Conservation (phyloP, 768 basidiomycete genomes). For the Grammothele lineata region DNA sequence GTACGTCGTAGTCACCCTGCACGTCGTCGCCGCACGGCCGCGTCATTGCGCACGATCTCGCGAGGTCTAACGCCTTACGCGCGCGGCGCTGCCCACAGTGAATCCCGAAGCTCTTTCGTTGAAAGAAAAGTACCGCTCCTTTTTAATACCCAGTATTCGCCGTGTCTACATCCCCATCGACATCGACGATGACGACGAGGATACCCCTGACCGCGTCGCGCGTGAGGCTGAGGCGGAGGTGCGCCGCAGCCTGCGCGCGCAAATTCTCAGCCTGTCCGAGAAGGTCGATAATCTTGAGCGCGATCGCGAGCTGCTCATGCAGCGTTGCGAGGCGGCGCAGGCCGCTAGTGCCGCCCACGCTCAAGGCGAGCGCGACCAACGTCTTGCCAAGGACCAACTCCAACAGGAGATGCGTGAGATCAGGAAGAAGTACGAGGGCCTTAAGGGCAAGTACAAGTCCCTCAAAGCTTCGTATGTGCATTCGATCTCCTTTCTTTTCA, state of each 20-base stretch:
- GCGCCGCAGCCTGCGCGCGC: slow-evolving; percentile 21
- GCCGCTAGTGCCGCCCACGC: slow-evolving; percentile 29
- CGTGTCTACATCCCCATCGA: slow-evolving; percentile 41
- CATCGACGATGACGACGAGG: slow-evolving; percentile 17
- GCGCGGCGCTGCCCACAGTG: no score
- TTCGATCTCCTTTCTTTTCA: no score
- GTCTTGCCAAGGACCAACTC: slow-evolving; percentile 18
- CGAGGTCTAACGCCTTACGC: no score
- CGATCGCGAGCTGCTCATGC: slow-evolving; percentile 41
- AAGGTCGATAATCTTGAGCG: slow-evolving; percentile 34
- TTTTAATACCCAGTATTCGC: slow-evolving; percentile 41
- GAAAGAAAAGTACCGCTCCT: slow-evolving; percentile 46
- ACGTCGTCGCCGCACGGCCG: no score
- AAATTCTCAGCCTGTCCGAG: slow-evolving; percentile 34
- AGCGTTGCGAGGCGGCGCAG: slow-evolving; percentile 39
- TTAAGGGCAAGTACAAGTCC: slow-evolving; percentile 19
- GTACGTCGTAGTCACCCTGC: no score
- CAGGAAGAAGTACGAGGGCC: slow-evolving; percentile 15
- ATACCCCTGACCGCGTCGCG: no score
- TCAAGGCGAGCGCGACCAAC: slow-evolving; percentile 26
- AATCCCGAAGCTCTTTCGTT: slow-evolving; percentile 39
- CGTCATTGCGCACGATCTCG: no score
- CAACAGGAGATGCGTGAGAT: slow-evolving; percentile 15
- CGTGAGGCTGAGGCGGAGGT: not conserved
- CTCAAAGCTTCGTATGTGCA: slow-evolving; percentile 14